phyloP scores from a whole-genome alignment of 2,329 filamentous ascomycete species.

The Ophiostoma australiae region DNA sequence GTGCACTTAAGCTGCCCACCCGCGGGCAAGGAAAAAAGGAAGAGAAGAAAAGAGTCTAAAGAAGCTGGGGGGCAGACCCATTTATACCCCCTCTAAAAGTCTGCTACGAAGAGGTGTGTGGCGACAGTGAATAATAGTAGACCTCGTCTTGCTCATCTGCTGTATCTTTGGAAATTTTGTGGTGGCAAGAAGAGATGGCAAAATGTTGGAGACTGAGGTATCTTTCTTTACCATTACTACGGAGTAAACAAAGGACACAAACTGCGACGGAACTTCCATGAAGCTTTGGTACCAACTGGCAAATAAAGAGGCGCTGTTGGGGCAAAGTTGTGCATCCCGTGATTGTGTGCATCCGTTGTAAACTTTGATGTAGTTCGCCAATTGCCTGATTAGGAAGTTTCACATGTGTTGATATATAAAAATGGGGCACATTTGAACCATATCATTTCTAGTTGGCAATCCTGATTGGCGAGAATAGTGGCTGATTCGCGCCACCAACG shows the following conservation, averaged over 20 bases:
- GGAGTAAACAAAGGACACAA: too few relatives aligned
- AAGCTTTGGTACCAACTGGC: too few relatives aligned
- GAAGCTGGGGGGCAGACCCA: not conserved
- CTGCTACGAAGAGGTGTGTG: not conserved
- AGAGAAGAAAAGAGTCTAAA: not conserved
- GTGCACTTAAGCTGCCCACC: not conserved
- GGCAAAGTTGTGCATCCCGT: too few relatives aligned
- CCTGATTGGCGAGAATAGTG: too few relatives aligned
- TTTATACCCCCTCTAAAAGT: not conserved
- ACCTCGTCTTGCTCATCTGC: not conserved
- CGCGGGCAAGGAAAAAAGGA: not conserved
- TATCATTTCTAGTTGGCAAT: not conserved
- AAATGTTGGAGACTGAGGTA: too few relatives aligned
- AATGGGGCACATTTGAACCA: not conserved
- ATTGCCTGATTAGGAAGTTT: constrained; percentile 3
- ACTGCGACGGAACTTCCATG: too few relatives aligned
- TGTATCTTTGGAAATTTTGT: too few relatives aligned
- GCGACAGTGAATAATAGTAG: not conserved
- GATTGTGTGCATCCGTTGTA: not conserved
- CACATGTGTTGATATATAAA: not conserved
- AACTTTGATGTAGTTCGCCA: not conserved
- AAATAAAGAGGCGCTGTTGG: too few relatives aligned
- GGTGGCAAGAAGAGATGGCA: too few relatives aligned
- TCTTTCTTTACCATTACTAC: too few relatives aligned
- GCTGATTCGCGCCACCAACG: not conserved